phyloP scores from a whole-genome alignment of 192 early-diverging fungal species.

The Oehlia diaphana region DNA sequence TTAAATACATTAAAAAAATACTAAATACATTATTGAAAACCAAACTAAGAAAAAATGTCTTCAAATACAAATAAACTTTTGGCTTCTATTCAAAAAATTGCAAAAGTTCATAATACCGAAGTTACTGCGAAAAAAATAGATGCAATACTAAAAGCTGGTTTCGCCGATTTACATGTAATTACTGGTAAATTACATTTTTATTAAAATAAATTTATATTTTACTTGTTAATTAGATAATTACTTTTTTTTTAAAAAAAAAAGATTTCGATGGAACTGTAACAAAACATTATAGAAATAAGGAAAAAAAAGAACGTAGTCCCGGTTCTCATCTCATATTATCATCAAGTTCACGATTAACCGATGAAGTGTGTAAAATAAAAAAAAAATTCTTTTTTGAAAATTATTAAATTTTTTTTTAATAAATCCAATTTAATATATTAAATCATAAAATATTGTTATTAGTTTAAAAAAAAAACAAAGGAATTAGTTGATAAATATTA shows the following conservation, averaged over 20 bases:
- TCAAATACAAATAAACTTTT: no score
- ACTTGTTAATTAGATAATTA: background rate
- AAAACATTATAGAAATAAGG: constrained; percentile 35
- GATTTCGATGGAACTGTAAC: constrained; percentile 76
- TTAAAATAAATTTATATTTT: background rate
- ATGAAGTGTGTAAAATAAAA: constrained; percentile 37
- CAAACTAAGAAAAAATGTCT: no score
- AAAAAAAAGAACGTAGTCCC: constrained; percentile 40
- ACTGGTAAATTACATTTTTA: constrained; percentile 38
- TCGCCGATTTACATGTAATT: constrained; percentile 56
- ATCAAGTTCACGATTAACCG: constrained; percentile 32
- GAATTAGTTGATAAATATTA: constrained; percentile 65
- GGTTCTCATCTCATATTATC: constrained; percentile 49
- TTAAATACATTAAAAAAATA: no score
- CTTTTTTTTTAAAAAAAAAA: no score
- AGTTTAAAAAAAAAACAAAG: constrained; percentile 51
- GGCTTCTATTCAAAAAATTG: background rate
- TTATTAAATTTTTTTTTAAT: no score
- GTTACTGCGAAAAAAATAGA: constrained; percentile 44
- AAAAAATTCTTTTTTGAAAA: no score
- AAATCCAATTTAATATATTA: no score
- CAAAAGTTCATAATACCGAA: constrained; percentile 36
- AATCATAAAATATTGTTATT: background rate
- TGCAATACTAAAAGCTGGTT: constrained; percentile 52
- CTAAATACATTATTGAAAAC: no score